Base-by-base conservation (phyloP, 176 grass and related monocot species). In the Phragmites australis region DNA sequence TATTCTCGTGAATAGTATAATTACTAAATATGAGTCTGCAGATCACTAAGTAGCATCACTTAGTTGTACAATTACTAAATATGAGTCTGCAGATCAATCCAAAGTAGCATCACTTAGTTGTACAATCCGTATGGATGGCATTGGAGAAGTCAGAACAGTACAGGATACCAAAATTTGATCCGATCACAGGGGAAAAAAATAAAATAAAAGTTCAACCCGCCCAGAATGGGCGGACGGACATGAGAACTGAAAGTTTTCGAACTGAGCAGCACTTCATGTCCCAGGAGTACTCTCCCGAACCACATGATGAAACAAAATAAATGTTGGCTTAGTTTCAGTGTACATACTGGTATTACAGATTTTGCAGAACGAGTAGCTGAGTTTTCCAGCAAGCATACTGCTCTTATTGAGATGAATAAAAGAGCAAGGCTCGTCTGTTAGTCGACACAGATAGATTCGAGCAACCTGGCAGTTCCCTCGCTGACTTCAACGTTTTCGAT, bases 401-500 rank as follows among this genome's bases (percentile, higher is more conserved):
- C 15, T 64, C 63, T 89, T 89, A 79, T 92, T 83, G 42, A 70
- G 74, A 70, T 23, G 39, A 48, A 70, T 22, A 27, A 66, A 71
- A 59, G 6, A 9, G 6, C 5, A 12, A 22, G 11, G 41, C 22
- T 2, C 12, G 31, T 78, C 18, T 46, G 67, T 49, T 74, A 82
- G 61, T 88, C 80, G 9, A 73, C 63, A 26, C 87, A 94, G 16
- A 94, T 84, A 25, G 81, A 82, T n/a, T 93, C 88, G 1, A 98
- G 75, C 87, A 98, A 52, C 76, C 68, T 72, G 26, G 79, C 68
- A 1, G 62, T 80, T 15, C 64, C 84, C 67, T 89, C 81, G 18
- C 88, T 71, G 8, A 94, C 65, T 26, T 81, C 71, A 54, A 93
- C 86, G 1, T 94, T 87, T 74, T 94, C 90, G 1, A 98, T 89